Evolutionary conservation across 73 alveolate genomes (phyloP), one percentile per base, ranked within the genome.

Genomic region (Stentor coeruleus): DNA sequence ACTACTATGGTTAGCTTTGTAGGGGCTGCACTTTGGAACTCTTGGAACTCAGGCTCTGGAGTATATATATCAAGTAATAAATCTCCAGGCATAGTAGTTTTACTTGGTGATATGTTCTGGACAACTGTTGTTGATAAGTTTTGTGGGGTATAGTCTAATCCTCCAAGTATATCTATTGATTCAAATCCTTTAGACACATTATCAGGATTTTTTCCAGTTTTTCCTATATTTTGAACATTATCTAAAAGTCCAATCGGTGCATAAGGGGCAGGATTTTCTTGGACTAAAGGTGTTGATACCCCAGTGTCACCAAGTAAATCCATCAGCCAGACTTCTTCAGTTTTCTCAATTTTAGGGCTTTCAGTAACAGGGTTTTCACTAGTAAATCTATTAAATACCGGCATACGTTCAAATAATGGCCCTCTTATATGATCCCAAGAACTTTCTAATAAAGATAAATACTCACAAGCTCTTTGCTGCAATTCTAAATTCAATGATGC

Each of bases 381-480:
- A 3, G 94, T 86, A 81, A 59, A 89, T 66, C 85, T 84, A n/a
- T 88, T 92, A 35, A 77, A 40, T 55, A 87, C 75, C 3, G 96
- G 96, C 86, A 90, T 87, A 3, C 86, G 86, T 42, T 86, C 92
- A 49, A 90, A 83, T 40, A 90, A 79, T 4, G 90, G 89, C 2
- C 37, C 72, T 33, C 96, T 59, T 55, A 87, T 86, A 0, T 60
- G 49, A 58, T 87, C 94, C 93, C 94, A 90, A 20, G 74, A 81
- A 20, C 55, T 60, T 35, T 84, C 96, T 42, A 90, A 84, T 11
- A 90, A 59, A 39, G 87, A 74, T 76, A 88, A 3, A 77, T 74
- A 90, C 84, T 90, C 96, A 59, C 96, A 90, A 20, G 96, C 93
- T 81, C 96, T 76, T 77, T 90, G 90, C 82, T 90, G 92, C 3